A percentile compares a stretch with the other conserved stretches of the same genome.
Conservation (phyloP, 2,329 filamentous ascomycete species). For the Paecilomyces sp. region DNA sequence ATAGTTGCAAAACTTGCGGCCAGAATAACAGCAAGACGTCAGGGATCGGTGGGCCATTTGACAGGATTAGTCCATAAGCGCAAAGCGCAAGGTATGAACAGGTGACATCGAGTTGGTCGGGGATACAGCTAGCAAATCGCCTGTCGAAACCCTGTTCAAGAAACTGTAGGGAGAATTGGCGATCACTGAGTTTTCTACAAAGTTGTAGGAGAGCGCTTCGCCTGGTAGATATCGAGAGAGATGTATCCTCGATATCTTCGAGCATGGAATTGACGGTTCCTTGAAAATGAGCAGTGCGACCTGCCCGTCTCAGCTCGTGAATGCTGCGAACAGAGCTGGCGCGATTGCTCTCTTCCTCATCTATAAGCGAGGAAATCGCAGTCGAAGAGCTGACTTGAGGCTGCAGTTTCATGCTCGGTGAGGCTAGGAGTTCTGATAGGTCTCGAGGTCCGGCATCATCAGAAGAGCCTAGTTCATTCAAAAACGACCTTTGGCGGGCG, state of each 20-base stretch:
- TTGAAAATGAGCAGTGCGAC: conserved; percentile 50
- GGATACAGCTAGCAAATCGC: conserved; percentile 57
- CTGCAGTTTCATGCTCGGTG: neutral
- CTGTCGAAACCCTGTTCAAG: conserved; percentile 66
- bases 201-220: conserved; percentile 51
- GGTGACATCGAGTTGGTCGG: conserved; percentile 49
- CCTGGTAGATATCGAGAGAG: conserved; percentile 38
- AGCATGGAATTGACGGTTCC: conserved; percentile 50
- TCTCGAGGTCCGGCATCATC: conserved; percentile 7
- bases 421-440: neutral
- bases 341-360: conserved; percentile 41
- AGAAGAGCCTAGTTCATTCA: conserved; percentile 41
- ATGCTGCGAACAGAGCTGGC: conserved; percentile 47
- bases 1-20: conserved; percentile 22
- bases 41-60: conserved; percentile 19
- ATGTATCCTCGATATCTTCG: conserved; percentile 50
- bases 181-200: conserved; percentile 43
- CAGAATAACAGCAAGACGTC: conserved; percentile 21
- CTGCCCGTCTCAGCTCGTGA: conserved; percentile 55
- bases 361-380: conserved; percentile 9
- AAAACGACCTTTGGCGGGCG: conserved; percentile 51
- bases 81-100: conserved; percentile 23
- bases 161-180: conserved; percentile 46
- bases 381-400: neutral
- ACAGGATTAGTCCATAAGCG: conserved; percentile 23